Base-by-base conservation (phyloP, 2,329 filamentous ascomycete genomes). In the Colletotrichum abscissum region DNA sequence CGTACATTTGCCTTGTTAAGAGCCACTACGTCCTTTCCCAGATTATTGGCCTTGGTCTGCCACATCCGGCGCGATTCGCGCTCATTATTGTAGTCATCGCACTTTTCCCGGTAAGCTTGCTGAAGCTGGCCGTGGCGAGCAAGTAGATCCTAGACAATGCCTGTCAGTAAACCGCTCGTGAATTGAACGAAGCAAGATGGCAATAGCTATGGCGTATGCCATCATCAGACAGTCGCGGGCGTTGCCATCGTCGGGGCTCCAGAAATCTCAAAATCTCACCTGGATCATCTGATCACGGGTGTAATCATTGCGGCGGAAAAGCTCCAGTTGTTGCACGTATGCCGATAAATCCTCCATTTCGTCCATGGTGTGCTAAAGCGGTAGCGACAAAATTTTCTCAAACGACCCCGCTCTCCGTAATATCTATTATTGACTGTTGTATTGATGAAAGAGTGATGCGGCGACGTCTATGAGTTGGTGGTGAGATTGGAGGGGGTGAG, bases 1-100 rank as follows among this genome's bases (percentile, higher is more conserved):
- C 71, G 57, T 26, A 77, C 76, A 22, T 56, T 75, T 24, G 69
- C 60, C 57, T 74, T 67, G 12, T 72, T 74, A 7, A 76, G 22
- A 11, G 73, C 42, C 33, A 38, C 35, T 24, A 75, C 57, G 28
- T 75, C 69, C 11, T 58, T 58, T 3, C 56, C 57, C 11, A 63
- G n/a, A n/a, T 42, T 67, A 24, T 35, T 63, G 26, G 74, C 74
- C 59, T 75, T 75, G 9, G 70, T 62, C 57, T 76, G 75, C 75
- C 76, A 77, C 68, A 74, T 74, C 5, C 75, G 73, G 22, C 76
- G 75, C 5, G 73, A 76, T 19, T 75, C 76, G n/a, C 74, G 63
- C 60, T 77, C 76, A 59, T 76, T 76, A 16, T 67, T 63, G 69
- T 75, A 75, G 46, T 77, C 76, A 28, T 75, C 69, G 33, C 70